Base-by-base conservation (phyloP, 176 grass and related monocot species). In the Alopecurus myosuroides region DNA sequence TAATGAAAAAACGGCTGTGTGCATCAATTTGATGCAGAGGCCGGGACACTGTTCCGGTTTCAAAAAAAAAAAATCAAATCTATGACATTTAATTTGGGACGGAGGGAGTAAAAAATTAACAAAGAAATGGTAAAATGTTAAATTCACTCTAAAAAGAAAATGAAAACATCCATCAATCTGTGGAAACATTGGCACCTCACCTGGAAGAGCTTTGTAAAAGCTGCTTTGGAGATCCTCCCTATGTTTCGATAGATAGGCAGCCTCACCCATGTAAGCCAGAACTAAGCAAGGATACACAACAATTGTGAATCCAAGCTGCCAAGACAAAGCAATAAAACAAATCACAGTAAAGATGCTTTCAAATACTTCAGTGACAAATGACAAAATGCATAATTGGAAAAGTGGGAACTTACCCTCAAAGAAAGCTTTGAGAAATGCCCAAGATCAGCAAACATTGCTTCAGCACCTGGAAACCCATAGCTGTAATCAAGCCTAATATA, bases 401-500 rank as follows among this genome's bases (percentile, higher is more conserved):
- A 57, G 1, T 26, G 22, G 4, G 18, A 11, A 46, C 61, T 75
- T 78, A 92, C 90, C 90, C 94, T 91, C 17, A 97, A 74, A 30
- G 94, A 93, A 73, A 89, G 77, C 52, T 97, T 97, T 45, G 94
- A 97, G 82, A 97, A 97, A 77, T 97, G 94, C 15, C 95, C 95
- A 25, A 98, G 92, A 53, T 98, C 95, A 67, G 95, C 95, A 91
- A 98, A 98, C 95, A 98, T 95, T 23, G 95, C 90, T 84, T 98
- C 95, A 74, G 88, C 95, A 81, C 95, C 95, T 98, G 79, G 77
- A 70, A 86, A 82, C 41, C 7, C 44, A 45, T 7, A 70, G 29
- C 15, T 63, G 14, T 41, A 44, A 76, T 66, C 68, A 53, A 86
- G 70, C 61, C 48, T 48, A 75, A 78, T 28, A 78, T 28, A 62